Evolutionary conservation across 2,329 filamentous ascomycete genomes (phyloP).

Genomic region (Aspergillus viridinutans): DNA sequence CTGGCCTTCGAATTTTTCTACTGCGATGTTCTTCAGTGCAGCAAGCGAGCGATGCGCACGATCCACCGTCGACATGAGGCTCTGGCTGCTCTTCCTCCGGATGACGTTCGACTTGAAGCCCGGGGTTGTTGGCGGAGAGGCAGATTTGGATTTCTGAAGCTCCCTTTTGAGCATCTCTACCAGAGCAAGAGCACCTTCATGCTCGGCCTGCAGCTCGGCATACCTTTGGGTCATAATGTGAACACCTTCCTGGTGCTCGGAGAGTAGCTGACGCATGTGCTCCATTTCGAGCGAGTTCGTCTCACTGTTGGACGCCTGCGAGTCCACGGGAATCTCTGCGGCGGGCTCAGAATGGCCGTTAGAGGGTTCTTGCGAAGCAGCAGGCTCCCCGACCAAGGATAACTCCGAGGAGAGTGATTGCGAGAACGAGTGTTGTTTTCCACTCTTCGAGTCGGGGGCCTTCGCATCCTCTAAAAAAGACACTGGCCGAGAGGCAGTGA

Average conservation of each 20-base stretch:
- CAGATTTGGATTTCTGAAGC: slow-evolving; percentile 70
- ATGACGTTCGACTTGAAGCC: slow-evolving; percentile 62
- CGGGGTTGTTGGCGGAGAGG: slow-evolving; percentile 49
- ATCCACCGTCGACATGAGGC: slow-evolving; percentile 72
- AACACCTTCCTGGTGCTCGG: slow-evolving; percentile 73
- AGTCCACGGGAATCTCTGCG: slow-evolving; percentile 21
- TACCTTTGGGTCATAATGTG: slow-evolving; percentile 72
- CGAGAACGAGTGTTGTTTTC: slow-evolving; percentile 69
- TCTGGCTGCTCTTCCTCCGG: slow-evolving; percentile 88
- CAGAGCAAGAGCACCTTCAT: slow-evolving; percentile 75
- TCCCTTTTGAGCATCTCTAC: slow-evolving; percentile 90
- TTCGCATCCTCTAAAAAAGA: slow-evolving; percentile 82
- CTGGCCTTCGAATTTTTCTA: slow-evolving; percentile 76
- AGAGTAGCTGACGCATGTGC: slow-evolving; percentile 63
- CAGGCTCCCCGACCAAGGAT: slow-evolving; percentile 78
- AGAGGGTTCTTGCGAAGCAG: slow-evolving; percentile 60
- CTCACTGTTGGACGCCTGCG: slow-evolving; percentile 30
- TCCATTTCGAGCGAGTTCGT: slow-evolving; percentile 63
- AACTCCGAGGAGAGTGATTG: slow-evolving; percentile 92
- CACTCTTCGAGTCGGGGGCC: slow-evolving; percentile 66
- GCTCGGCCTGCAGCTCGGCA: slow-evolving; percentile 73
- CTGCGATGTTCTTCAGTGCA: slow-evolving; percentile 80
- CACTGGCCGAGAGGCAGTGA: slow-evolving; percentile 54
- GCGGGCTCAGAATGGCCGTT: slow-evolving; percentile 50
- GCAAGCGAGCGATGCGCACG: slow-evolving; percentile 88